A percentile compares a stretch with the other conserved stretches of the same genome.
phyloP scores from a whole-genome alignment of 352 stramenopile genomes.

The Thalassiosira mediterranea region DNA sequence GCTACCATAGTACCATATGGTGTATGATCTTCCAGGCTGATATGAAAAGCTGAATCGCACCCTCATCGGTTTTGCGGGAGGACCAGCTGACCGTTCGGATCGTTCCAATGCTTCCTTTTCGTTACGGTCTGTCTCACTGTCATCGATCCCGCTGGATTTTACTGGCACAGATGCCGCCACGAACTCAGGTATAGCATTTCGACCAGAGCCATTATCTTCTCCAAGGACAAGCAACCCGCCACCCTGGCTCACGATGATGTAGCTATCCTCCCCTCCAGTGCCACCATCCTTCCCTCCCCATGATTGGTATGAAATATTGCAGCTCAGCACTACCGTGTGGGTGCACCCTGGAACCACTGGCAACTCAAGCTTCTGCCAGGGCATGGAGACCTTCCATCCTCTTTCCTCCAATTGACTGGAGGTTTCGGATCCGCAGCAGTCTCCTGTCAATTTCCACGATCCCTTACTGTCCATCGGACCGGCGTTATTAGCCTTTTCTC shows the following conservation, averaged over 20 bases:
- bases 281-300: slow-evolving; percentile 1
- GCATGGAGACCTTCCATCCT: slow-evolving; percentile 13
- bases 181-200: slow-evolving; percentile 11
- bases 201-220: slow-evolving; percentile 19
- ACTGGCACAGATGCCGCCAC: slow-evolving; percentile 38
- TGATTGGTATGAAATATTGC: slow-evolving; percentile 34
- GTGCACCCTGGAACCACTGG: slow-evolving; percentile 39
- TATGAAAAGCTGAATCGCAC: slow-evolving; percentile 38
- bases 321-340: slow-evolving; percentile 52
- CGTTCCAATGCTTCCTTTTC: background rate
- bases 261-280: slow-evolving; percentile 2
- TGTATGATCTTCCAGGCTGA: slow-evolving; percentile 29
- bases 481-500: background rate
- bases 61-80: no score
- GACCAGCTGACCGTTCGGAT: no score
- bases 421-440: slow-evolving; percentile 10
- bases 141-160: background rate
- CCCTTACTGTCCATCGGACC: slow-evolving; percentile 7
- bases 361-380: slow-evolving; percentile 51
- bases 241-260: slow-evolving; percentile 4
- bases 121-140: slow-evolving; percentile 2
- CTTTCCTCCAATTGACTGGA: background rate
- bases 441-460: slow-evolving; percentile 22
- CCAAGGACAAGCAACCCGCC: slow-evolving; percentile 42
- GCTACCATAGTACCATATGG: slow-evolving; percentile 43